phyloP scores from a whole-genome alignment of 805 yeast species.

The Myxozyma lipomycoides region DNA sequence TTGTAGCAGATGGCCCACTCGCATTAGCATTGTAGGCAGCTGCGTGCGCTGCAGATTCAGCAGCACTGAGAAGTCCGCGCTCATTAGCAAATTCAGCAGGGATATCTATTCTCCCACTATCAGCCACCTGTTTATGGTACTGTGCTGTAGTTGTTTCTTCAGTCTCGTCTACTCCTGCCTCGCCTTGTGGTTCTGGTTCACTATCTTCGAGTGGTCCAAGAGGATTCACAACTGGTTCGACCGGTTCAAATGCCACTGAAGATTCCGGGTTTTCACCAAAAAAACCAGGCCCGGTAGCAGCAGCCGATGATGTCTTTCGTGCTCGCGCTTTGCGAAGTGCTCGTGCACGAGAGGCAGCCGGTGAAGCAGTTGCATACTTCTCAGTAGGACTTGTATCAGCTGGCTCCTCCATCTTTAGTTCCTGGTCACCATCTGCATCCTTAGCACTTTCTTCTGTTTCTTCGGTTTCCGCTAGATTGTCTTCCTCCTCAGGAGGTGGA shows the following conservation, averaged over 20 bases:
- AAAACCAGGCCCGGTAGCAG: conserved; percentile 7
- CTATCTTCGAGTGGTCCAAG: conserved; percentile 21
- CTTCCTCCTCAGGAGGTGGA: not conserved
- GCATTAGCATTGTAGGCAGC: conserved; percentile 20
- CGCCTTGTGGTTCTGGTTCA: not conserved
- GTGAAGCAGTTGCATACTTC: conserved; percentile 15
- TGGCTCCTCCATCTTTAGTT: not conserved
- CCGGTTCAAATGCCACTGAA: conserved; percentile 12
- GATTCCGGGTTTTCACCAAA: conserved; percentile 1
- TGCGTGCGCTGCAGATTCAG: conserved; percentile 23
- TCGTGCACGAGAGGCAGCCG: conserved; percentile 27
- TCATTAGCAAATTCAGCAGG: conserved; percentile 16
- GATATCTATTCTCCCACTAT: conserved; percentile 1
- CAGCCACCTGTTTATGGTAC: conserved; percentile 43
- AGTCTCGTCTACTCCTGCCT: conserved; percentile 36
- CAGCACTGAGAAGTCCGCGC: conserved; percentile 19
- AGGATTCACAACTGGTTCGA: conserved; percentile 21
- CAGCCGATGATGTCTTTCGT: conserved; percentile 17
- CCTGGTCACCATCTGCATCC: not conserved
- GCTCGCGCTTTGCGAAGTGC: conserved; percentile 26
- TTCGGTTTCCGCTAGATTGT: not conserved
- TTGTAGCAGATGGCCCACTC: not conserved
- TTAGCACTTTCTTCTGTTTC: conserved; percentile 2
- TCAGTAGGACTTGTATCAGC: conserved; percentile 2
- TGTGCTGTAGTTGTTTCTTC: conserved; percentile 70